Percentiles rank a stretch among this genome's conserved stretches.
Evolutionary conservation across 768 basidiomycete species (phyloP).

Genomic region (Mrakia frigida): DNA sequence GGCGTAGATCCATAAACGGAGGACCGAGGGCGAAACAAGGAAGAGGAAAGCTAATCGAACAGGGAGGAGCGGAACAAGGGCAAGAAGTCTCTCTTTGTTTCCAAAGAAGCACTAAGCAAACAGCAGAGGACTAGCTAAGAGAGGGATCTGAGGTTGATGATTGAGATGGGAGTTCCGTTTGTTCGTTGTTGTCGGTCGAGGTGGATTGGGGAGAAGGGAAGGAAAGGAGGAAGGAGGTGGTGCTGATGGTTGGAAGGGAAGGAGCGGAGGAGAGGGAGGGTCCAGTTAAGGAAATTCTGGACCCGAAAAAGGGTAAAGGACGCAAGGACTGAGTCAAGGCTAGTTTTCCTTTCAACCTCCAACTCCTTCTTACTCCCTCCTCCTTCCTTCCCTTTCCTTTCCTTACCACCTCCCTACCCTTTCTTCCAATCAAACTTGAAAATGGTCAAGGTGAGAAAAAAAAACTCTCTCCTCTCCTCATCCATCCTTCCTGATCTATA

Average conservation of each 20-base stretch:
- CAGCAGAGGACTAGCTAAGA: background rate
- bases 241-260: background rate
- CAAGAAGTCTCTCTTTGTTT: too few species aligned
- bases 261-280: too few species aligned
- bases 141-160: background rate
- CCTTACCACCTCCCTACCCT: slow-evolving; percentile 27
- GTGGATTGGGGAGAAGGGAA: background rate
- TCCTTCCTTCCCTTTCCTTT: slow-evolving; percentile 19
- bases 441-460: slow-evolving; percentile 37
- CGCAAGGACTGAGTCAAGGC: background rate
- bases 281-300: too few species aligned
- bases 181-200: background rate
- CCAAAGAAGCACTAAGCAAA: too few species aligned
- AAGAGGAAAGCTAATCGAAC: too few species aligned
- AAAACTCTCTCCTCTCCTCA: slow-evolving; percentile 20
- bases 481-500: background rate
- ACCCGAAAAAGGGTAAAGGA: too few species aligned
- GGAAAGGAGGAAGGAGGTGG: background rate
- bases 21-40: too few species aligned
- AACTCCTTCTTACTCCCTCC: slow-evolving; percentile 8
- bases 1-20: too few species aligned
- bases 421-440: slow-evolving; percentile 22
- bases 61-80: too few species aligned
- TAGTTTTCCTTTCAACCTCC: slow-evolving; percentile 19
- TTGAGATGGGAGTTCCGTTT: background rate